phyloP scores from a whole-genome alignment of 805 yeast genomes.

The Schizosaccharomyces osmophilus region DNA sequence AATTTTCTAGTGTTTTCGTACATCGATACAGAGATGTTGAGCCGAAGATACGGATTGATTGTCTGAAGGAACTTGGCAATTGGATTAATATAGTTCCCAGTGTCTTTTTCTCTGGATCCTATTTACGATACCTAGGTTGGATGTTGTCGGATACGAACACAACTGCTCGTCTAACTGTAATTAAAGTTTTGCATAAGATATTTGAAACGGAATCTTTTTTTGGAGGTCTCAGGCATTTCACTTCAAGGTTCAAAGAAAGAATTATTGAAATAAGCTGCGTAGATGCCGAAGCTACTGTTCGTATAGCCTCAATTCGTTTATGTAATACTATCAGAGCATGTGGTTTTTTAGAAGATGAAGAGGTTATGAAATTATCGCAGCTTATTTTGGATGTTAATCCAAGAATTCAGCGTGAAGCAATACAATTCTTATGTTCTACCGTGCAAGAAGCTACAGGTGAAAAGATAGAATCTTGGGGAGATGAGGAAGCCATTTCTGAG shows the following conservation, averaged over 20 bases:
- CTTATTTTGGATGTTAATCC: constrained; percentile 17
- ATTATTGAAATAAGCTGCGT: constrained; percentile 35
- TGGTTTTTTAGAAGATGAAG: constrained; percentile 42
- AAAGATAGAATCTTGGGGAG: background rate
- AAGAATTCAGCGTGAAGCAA: constrained; percentile 22
- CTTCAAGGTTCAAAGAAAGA: constrained; percentile 45
- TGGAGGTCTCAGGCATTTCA: constrained; percentile 53
- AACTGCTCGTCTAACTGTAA: constrained; percentile 38
- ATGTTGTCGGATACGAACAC: constrained; percentile 45
- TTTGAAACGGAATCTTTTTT: constrained; percentile 23
- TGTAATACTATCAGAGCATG: constrained; percentile 29
- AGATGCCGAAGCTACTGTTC: constrained; percentile 33
- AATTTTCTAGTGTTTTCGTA: constrained; percentile 39
- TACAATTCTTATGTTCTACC: constrained; percentile 23
- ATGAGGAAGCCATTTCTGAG: background rate
- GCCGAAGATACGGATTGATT: constrained; percentile 41
- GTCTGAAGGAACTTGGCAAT: constrained; percentile 34
- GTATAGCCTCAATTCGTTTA: constrained; percentile 25
- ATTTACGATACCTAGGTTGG: constrained; percentile 65
- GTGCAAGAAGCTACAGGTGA: constrained; percentile 8
- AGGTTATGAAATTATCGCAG: constrained; percentile 22
- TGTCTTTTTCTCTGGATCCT: constrained; percentile 40
- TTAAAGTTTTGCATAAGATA: constrained; percentile 28
- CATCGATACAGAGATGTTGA: constrained; percentile 67
- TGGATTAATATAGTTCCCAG: constrained; percentile 59